A percentile compares a stretch with the other conserved stretches of the same genome.
These are phyloP conservation scores for Zygotorulaspora mrakii DNA, from an alignment of 1,139 yeast species.

Conservation along the genomic window DNA sequence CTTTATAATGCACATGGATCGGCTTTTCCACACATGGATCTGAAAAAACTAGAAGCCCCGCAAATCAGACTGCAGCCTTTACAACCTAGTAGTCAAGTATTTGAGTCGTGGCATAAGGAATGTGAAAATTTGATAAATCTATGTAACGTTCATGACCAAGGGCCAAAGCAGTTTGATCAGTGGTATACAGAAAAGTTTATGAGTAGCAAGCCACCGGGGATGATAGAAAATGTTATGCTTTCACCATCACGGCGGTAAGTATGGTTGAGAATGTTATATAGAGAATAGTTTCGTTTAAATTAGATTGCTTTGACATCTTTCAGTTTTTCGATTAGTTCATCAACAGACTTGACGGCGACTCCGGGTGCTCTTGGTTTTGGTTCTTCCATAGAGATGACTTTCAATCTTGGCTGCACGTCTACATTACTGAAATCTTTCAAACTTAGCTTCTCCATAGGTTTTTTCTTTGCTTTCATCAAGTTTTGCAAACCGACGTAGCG, in stretches of 20 bases:
- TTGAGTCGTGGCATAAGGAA: constrained; percentile 33
- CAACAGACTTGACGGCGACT: constrained; percentile 71
- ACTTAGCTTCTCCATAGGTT: constrained; percentile 68
- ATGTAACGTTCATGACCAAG: constrained; percentile 18
- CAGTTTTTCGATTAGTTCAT: constrained; percentile 73
- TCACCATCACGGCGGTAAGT: constrained; percentile 26
- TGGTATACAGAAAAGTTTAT: constrained; percentile 30
- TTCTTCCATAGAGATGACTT: constrained; percentile 71
- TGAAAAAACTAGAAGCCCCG: constrained; percentile 18
- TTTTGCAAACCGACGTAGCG: constrained; percentile 91
- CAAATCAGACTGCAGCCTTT: constrained; percentile 22
- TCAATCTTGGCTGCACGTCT: constrained; percentile 59
- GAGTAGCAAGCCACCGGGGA: constrained; percentile 33
- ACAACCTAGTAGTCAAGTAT: constrained; percentile 24
- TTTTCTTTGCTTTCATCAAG: constrained; percentile 97
- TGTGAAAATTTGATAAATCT: constrained; percentile 20
- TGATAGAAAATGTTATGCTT: constrained; percentile 21
- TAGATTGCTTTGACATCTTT: constrained; percentile 63
- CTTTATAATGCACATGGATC: constrained; percentile 27
- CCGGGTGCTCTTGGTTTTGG: constrained; percentile 85
- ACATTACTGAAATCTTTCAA: constrained; percentile 64
- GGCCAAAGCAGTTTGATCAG: constrained; percentile 21
- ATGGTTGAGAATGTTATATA: background rate
- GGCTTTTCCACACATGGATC: constrained; percentile 22
- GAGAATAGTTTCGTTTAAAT: constrained; percentile 7